phyloP scores from a whole-genome alignment of 2,329 filamentous ascomycete genomes.

The Pseudogymnoascus verrucosus region DNA sequence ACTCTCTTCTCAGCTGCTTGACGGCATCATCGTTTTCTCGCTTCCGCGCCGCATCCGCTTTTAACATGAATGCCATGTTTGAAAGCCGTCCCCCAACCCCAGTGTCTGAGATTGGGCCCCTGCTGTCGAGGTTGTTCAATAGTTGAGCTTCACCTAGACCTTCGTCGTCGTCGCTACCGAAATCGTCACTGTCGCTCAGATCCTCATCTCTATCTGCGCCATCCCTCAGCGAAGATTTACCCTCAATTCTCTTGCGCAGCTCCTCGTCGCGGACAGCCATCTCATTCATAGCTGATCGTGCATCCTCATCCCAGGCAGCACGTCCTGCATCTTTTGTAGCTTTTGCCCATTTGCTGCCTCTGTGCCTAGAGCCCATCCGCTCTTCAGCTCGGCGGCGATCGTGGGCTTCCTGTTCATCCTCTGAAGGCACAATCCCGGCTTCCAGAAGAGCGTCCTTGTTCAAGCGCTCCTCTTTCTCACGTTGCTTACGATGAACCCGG shows the following conservation, averaged over 20 bases:
- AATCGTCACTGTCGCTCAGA: slow-evolving; percentile 51
- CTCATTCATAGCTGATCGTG: slow-evolving; percentile 54
- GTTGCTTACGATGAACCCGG: slow-evolving; percentile 78
- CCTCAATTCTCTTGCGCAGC: slow-evolving; percentile 55
- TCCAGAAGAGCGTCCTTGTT: slow-evolving; percentile 51
- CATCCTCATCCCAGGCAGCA: slow-evolving; percentile 62
- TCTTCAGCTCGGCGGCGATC: slow-evolving; percentile 59
- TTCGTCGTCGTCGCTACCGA: slow-evolving; percentile 41
- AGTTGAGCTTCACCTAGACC: slow-evolving; percentile 40
- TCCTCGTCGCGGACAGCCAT: slow-evolving; percentile 61
- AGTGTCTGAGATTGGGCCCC: background rate
- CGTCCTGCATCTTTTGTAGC: slow-evolving; percentile 56
- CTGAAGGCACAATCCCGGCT: slow-evolving; percentile 51
- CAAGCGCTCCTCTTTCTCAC: slow-evolving; percentile 48
- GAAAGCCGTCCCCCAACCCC: slow-evolving; percentile 59
- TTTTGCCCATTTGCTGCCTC: slow-evolving; percentile 67
- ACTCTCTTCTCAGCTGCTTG: slow-evolving; percentile 59
- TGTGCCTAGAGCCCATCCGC: slow-evolving; percentile 62
- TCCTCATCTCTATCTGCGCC: slow-evolving; percentile 40
- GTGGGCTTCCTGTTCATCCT: slow-evolving; percentile 55
- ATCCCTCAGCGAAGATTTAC: slow-evolving; percentile 44
- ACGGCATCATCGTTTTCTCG: slow-evolving; percentile 73
- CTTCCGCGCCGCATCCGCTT: slow-evolving; percentile 70
- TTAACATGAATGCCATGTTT: slow-evolving; percentile 90
- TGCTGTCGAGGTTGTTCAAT: slow-evolving; percentile 39